Conservation (phyloP, 2,329 filamentous ascomycete genomes). For the Xylaria sp. region DNA sequence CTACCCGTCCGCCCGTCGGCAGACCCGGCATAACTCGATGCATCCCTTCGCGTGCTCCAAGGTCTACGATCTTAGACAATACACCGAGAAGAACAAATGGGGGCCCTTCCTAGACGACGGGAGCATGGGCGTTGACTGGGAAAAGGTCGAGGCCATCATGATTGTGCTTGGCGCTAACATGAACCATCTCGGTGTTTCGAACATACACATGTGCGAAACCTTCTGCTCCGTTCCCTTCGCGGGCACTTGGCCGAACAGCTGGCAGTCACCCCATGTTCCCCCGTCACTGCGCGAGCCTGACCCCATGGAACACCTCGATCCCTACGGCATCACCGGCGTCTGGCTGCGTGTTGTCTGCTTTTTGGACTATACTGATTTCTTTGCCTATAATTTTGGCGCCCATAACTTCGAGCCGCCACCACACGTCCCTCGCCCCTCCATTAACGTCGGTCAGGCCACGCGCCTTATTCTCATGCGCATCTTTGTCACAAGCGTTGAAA, state of each 20-base stretch:
- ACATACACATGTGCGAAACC: constrained; percentile 58
- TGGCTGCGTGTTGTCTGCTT: constrained; percentile 72
- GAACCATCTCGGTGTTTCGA: constrained; percentile 56
- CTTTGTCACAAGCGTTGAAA: constrained; percentile 68
- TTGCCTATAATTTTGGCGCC: constrained; percentile 74
- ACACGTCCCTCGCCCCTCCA: constrained; percentile 60
- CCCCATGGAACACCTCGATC: constrained; percentile 67
- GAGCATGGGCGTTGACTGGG: constrained; percentile 75
- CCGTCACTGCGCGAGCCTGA: constrained; percentile 39
- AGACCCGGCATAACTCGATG: constrained; percentile 51
- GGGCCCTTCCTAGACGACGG: constrained; percentile 77
- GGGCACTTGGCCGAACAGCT: constrained; percentile 64
- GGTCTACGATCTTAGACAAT: constrained; percentile 79
- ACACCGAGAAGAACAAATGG: constrained; percentile 71
- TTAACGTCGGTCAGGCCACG: constrained; percentile 73
- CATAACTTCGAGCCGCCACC: constrained; percentile 52
- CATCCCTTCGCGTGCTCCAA: constrained; percentile 73
- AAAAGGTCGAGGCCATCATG: constrained; percentile 80
- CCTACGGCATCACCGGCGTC: constrained; percentile 75
- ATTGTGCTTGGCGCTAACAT: constrained; percentile 74
- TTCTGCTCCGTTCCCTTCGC: constrained; percentile 67
- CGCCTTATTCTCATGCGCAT: constrained; percentile 76
- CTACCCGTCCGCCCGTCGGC: constrained; percentile 46
- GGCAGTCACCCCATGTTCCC: constrained; percentile 51
- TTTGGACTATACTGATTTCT: constrained; percentile 77